phyloP scores from a whole-genome alignment of 1,139 yeast species.

The Geotrichum restrictum region DNA sequence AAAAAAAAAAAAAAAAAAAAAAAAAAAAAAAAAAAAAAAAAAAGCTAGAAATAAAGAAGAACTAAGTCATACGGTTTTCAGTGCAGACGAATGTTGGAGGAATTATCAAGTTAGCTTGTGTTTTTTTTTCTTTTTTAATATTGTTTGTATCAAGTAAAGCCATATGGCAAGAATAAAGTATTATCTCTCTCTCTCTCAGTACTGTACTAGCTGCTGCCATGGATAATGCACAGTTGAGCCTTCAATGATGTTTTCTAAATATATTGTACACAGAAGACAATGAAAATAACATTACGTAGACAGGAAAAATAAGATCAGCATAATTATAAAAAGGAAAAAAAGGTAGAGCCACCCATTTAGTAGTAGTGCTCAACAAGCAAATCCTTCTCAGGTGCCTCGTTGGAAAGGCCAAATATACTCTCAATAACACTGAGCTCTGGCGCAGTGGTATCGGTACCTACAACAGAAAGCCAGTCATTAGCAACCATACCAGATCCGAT shows the following conservation, averaged over 20 bases:
- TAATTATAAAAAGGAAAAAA: neutral
- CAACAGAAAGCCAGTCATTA: conserved; percentile 95
- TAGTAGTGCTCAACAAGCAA: conserved; percentile 42
- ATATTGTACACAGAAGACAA: neutral
- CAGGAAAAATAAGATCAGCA: neutral
- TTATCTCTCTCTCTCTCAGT: too few species aligned
- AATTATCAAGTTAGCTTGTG: too few species aligned
- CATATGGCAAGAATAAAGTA: too few species aligned
- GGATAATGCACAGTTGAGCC: too few species aligned
- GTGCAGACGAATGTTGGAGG: too few species aligned
- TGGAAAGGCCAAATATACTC: conserved; percentile 65
- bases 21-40: too few species aligned
- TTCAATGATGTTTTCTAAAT: neutral
- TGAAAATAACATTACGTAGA: neutral
- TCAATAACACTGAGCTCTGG: conserved; percentile 96
- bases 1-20: too few species aligned
- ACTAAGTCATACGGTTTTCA: too few species aligned
- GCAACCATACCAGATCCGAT: conserved; percentile 99
- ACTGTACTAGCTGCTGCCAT: too few species aligned
- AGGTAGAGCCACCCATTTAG: conserved; percentile 23
- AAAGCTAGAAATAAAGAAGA: too few species aligned
- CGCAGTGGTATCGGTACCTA: conserved; percentile 97
- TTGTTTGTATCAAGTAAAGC: too few species aligned
- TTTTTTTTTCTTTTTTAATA: too few species aligned
- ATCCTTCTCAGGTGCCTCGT: conserved; percentile 42